Evolutionary conservation across 78 protist genomes (phyloP).

Genomic region (Dictyostelium intermedium): DNA sequence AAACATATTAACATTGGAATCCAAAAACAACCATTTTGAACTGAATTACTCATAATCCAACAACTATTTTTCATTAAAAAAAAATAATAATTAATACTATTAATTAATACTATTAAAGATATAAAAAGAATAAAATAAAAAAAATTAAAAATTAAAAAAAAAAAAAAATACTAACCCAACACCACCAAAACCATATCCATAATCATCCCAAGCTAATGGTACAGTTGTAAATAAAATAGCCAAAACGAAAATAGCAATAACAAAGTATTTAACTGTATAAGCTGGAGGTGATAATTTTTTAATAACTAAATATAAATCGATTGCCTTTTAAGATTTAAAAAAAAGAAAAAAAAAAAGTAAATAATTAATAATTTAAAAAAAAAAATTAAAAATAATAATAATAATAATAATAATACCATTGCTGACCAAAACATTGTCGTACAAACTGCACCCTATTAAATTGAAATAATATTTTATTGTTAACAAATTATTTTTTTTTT

Average conservation of each 20-base stretch:
- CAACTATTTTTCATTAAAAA: not conserved
- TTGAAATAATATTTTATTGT: too few relatives aligned
- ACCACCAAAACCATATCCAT: slow-evolving; percentile 67
- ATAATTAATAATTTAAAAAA: not conserved
- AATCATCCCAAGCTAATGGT: slow-evolving; percentile 34
- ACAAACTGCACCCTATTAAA: slow-evolving; percentile 30
- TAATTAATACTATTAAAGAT: not conserved
- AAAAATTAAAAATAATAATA: not conserved
- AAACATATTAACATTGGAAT: slow-evolving; percentile 8
- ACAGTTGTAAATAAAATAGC: slow-evolving; percentile 12
- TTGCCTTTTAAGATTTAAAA: not conserved
- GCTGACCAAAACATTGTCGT: slow-evolving; percentile 48
- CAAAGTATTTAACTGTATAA: not conserved
- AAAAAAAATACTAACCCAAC: slow-evolving; percentile 26
- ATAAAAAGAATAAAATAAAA: not conserved
- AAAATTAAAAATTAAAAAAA: not conserved
- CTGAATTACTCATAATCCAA: not conserved
- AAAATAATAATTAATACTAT: not conserved
- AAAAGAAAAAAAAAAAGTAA: too few relatives aligned
- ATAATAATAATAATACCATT: not conserved
- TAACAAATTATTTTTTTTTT: not conserved
- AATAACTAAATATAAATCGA: slow-evolving; percentile 58
- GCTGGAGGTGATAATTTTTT: not conserved
- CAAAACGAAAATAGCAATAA: not conserved
- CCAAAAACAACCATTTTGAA: slow-evolving; percentile 55